These are phyloP conservation scores for Cutaneotrichosporon mucoides DNA, from an alignment of 1,284 basidiomycete species.

Conservation along the genomic window DNA sequence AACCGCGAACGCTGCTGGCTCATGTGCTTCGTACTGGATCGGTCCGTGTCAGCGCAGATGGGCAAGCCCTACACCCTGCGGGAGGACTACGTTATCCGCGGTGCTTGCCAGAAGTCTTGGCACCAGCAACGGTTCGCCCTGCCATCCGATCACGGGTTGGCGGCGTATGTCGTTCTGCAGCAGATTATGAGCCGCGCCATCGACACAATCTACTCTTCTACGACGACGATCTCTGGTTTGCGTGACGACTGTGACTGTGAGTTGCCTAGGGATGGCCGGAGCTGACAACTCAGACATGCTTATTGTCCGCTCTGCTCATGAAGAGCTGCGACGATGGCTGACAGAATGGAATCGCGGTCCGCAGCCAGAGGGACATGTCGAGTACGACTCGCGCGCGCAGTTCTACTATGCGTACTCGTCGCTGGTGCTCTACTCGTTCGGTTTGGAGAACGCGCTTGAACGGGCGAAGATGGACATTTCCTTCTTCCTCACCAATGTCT, in stretches of 20 bases:
- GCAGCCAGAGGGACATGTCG: slow-evolving; percentile 6
- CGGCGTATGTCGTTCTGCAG: slow-evolving; percentile 63
- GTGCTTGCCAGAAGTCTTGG: slow-evolving; percentile 65
- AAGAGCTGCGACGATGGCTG: slow-evolving; percentile 42
- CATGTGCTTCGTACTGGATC: slow-evolving; percentile 82
- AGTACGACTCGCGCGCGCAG: slow-evolving; percentile 50
- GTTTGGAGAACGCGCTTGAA: slow-evolving; percentile 87
- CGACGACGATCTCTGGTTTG: slow-evolving; percentile 73
- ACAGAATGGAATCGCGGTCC: slow-evolving; percentile 29
- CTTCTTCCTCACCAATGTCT: slow-evolving; percentile 80
- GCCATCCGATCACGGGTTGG: slow-evolving; percentile 56
- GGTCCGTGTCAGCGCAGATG: slow-evolving; percentile 74
- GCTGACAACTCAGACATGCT: slow-evolving; percentile 43
- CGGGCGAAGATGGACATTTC: slow-evolving; percentile 59
- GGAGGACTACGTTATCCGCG: slow-evolving; percentile 75
- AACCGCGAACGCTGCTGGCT: slow-evolving; percentile 95
- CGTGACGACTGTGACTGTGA: slow-evolving; percentile 81
- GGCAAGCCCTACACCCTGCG: slow-evolving; percentile 51
- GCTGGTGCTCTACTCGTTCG: slow-evolving; percentile 88
- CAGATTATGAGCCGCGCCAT: slow-evolving; percentile 81
- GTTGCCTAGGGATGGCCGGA: slow-evolving; percentile 53
- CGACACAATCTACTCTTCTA: slow-evolving; percentile 84
- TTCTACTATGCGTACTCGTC: slow-evolving; percentile 82
- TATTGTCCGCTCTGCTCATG: slow-evolving; percentile 43
- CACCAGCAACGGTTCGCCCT: slow-evolving; percentile 59